Conservation (phyloP, 2,329 filamentous ascomycete genomes). For the Aplosporella prunicola region DNA sequence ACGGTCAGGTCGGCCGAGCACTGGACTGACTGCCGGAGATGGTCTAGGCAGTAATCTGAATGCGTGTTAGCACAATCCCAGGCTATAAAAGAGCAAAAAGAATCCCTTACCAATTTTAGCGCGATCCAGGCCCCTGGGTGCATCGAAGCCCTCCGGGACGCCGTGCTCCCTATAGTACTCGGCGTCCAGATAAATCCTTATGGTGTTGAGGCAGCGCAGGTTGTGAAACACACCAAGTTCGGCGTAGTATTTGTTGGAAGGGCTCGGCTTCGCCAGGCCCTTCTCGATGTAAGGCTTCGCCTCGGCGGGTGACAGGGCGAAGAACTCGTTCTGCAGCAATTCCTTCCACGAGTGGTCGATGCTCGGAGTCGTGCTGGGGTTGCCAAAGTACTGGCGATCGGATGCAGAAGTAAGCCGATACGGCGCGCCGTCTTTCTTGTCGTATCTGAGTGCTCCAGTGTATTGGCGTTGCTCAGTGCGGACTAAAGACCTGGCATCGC, state of each 20-base stretch:
- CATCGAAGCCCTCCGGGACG: conserved; percentile 6
- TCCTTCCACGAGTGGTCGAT: conserved; percentile 8
- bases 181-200: conserved; percentile 5
- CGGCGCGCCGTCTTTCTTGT: neutral
- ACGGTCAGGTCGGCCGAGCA: conserved; percentile 10
- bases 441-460: conserved; percentile 1
- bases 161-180: conserved; percentile 7
- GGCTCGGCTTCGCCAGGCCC: neutral
- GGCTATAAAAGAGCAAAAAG: neutral
- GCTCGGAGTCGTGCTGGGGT: conserved; percentile 4
- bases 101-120: neutral
- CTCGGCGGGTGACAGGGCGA: conserved; percentile 7
- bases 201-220: conserved; percentile 6
- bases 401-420: neutral
- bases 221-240: conserved; percentile 10
- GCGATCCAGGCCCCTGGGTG: neutral
- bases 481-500: conserved; percentile 4
- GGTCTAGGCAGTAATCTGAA: conserved; percentile 10
- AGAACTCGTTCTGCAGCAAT: neutral
- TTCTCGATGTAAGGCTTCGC: neutral
- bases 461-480: conserved; percentile 7
- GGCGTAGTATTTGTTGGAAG: neutral
- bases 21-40: conserved; percentile 6
- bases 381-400: conserved; percentile 1
- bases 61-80: neutral